phyloP scores from a whole-genome alignment of 768 basidiomycete species.

The Lactarius tabidus region DNA sequence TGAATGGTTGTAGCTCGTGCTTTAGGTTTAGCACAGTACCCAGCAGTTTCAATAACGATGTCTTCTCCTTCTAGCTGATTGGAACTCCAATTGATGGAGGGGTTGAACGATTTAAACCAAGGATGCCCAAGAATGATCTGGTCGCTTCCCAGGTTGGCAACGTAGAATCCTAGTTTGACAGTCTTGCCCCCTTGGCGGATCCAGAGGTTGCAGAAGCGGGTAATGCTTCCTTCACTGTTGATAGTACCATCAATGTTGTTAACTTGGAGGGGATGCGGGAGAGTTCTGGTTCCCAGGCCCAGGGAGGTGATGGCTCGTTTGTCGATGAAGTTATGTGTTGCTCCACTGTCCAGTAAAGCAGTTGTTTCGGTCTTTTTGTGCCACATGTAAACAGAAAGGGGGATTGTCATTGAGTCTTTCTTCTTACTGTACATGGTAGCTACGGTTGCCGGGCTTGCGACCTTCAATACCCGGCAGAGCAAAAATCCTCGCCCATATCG shows the following conservation, averaged over 20 bases:
- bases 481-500: no score
- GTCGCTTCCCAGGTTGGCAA: no score
- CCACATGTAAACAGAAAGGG: no score
- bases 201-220: background rate
- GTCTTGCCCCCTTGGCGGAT: background rate
- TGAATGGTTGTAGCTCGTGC: background rate
- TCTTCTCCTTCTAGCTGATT: background rate
- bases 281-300: background rate
- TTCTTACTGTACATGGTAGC: no score
- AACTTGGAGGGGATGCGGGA: fast-evolving
- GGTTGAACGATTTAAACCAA: background rate
- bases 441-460: no score
- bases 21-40: background rate
- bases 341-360: background rate
- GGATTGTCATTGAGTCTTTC: no score
- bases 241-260: background rate
- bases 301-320: background rate
- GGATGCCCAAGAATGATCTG: no score
- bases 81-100: background rate
- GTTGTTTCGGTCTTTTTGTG: no score
- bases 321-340: background rate
- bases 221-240: background rate
- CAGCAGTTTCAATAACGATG: background rate
- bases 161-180: background rate
- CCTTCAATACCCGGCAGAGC: no score